phyloP scores from a whole-genome alignment of 805 yeast species.

The Schwanniomyces polymorphus region DNA sequence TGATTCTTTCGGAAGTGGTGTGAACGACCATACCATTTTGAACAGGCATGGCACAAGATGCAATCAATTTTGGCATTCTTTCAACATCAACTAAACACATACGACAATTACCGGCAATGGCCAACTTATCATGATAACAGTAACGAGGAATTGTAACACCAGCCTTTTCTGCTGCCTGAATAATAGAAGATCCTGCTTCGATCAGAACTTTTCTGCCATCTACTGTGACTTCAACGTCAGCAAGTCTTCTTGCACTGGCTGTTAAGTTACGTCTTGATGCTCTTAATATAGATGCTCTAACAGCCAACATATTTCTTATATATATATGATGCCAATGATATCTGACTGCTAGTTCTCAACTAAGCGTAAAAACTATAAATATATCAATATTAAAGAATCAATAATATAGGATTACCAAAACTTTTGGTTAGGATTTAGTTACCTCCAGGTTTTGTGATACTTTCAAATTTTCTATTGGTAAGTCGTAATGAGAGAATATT shows the following conservation, averaged over 20 bases:
- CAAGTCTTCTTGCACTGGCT: constrained; percentile 23
- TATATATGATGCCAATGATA: constrained; percentile 1
- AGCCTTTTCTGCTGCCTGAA: constrained; percentile 90
- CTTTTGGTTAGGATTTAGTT: background rate
- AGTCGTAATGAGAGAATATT: constrained; percentile 18
- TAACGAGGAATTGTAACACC: constrained; percentile 87
- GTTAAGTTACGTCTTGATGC: constrained; percentile 20
- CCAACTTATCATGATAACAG: constrained; percentile 88
- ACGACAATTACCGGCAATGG: constrained; percentile 90
- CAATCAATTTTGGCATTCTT: constrained; percentile 85
- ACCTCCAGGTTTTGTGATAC: constrained; percentile 6
- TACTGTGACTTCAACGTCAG: constrained; percentile 57
- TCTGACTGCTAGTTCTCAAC: constrained; percentile 1
- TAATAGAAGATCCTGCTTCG: constrained; percentile 84
- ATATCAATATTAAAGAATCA: constrained; percentile 2
- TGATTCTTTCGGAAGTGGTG: constrained; percentile 75
- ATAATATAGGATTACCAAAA: background rate
- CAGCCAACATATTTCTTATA: constrained; percentile 12
- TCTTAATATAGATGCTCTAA: constrained; percentile 20
- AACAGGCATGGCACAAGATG: constrained; percentile 92
- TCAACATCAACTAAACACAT: constrained; percentile 92
- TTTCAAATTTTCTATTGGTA: constrained; percentile 6
- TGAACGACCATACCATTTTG: constrained; percentile 85
- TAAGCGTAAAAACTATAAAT: background rate
- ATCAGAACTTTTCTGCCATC: constrained; percentile 77